Conservation (phyloP, 768 basidiomycete species). For the Naganishia onofrii region DNA sequence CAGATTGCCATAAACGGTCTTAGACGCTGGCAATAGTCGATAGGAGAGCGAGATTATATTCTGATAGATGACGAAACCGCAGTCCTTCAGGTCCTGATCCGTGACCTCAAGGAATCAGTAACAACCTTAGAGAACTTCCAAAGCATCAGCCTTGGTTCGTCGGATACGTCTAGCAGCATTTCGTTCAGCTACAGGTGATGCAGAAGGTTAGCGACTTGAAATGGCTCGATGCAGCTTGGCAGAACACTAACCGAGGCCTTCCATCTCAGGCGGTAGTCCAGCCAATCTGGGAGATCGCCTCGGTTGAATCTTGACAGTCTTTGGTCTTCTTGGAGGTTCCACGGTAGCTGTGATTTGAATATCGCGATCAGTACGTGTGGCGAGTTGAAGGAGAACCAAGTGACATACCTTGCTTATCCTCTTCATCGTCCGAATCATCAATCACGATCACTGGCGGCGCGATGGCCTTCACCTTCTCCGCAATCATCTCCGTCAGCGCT, state of each 20-base stretch:
- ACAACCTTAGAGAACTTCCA: neutral
- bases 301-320: constrained; percentile 1
- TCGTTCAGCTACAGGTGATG: neutral
- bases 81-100: neutral
- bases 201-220: neutral
- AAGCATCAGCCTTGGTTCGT: constrained; percentile 20
- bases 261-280: constrained; percentile 22
- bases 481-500: neutral
- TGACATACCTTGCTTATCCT: constrained; percentile 16
- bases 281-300: constrained; percentile 21
- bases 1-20: neutral
- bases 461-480: constrained; percentile 3
- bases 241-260: constrained; percentile 1
- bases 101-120: too few species aligned
- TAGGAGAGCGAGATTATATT: neutral
- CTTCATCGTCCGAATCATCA: constrained; percentile 16
- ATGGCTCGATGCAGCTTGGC: too few species aligned
- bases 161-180: constrained; percentile 16
- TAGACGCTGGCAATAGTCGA: neutral
- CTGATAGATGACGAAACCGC: too few species aligned
- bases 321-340: constrained; percentile 19
- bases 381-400: neutral
- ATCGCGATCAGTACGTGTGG: too few species aligned
- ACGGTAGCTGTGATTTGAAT: constrained; percentile 12
- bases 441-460: constrained; percentile 8